Base-by-base conservation (phyloP, 768 basidiomycete genomes). In the Pholiota microspora region DNA sequence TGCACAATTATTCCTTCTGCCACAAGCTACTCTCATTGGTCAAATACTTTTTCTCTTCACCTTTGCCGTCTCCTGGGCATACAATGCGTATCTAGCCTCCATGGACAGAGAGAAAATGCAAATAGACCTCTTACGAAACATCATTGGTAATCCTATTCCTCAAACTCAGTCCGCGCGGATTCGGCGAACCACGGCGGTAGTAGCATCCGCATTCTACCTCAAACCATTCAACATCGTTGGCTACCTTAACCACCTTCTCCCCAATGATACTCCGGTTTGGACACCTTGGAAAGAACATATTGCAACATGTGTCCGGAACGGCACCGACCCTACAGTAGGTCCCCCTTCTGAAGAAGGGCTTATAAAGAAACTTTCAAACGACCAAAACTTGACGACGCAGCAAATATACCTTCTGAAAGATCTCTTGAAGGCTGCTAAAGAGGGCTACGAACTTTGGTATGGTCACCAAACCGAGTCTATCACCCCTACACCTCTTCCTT, bases 1-100 rank as follows among this genome's bases (percentile, higher is more conserved):
- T 27, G 54, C 58, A n/a, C 60, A 61, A 38, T 55, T 61, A 25
- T 61, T 61, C 56, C 51, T 61, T 9, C 51, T 61, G 10, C 59
- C 59, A 25, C 59, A 61, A 35, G 60, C 57, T 18, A 49, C 29
- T 21, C 60, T 61, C 29, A 53, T 58, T 18, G 60, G 60, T 2
- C 60, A 61, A 31, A 59, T 61, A 29, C 58, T 61, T 55, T 61
- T 61, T 29, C 27, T 61, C 7, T 55, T 55, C 2, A 51, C 60
- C 3, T 54, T 61, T 25, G 57, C 52, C 15, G 55, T 61, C 5
- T 61, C 60, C 7, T 61, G 60, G 60, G 35, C 55, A 7, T 61
- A 53, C 12, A 61, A 61, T 10, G 60, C 60, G 0, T 61, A 61
- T 51, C 48, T 61, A 8, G 60, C 60, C 5, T 61, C 60, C 15